phyloP scores from a whole-genome alignment of 2,329 filamentous ascomycete genomes.

The Grosmannia penicillata region DNA sequence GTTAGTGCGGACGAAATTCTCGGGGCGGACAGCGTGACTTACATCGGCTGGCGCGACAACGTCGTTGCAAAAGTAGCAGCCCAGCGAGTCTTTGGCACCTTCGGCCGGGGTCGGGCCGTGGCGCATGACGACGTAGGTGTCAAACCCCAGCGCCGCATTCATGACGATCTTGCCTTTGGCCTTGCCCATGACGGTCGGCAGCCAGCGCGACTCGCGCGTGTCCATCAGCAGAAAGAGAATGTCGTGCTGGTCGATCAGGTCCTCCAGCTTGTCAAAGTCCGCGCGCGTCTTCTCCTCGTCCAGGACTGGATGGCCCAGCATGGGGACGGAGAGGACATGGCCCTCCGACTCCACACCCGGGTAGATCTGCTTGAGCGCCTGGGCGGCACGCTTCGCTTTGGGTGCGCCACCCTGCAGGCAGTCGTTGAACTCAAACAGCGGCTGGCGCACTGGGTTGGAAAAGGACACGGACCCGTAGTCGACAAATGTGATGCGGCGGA shows the following conservation, averaged over 20 bases:
- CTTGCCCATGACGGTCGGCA: conserved; percentile 93
- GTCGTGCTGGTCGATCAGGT: conserved; percentile 72
- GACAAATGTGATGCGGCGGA: conserved; percentile 87
- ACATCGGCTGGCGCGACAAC: conserved; percentile 90
- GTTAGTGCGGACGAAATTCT: not conserved
- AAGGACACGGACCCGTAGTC: conserved; percentile 90
- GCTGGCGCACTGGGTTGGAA: conserved; percentile 91
- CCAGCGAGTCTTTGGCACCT: conserved; percentile 52
- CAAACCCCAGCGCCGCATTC: conserved; percentile 91
- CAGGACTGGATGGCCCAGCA: conserved; percentile 80
- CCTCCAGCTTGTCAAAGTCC: conserved; percentile 62
- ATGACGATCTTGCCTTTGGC: conserved; percentile 86
- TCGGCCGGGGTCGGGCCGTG: conserved; percentile 56
- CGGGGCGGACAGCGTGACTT: conserved; percentile 31
- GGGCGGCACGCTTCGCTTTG: conserved; percentile 71
- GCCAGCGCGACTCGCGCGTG: conserved; percentile 83
- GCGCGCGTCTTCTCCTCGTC: conserved; percentile 54
- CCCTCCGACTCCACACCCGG: conserved; percentile 76
- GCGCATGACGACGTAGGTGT: conserved; percentile 94
- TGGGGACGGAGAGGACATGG: conserved; percentile 74
- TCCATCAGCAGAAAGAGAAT: conserved; percentile 96
- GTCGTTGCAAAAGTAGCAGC: conserved; percentile 98
- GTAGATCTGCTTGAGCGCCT: conserved; percentile 72
- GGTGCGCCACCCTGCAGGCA: conserved; percentile 71
- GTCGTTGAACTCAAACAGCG: conserved; percentile 80